Base-by-base conservation (phyloP, 23 red algal species). In the Gracilaria domingensis region DNA sequence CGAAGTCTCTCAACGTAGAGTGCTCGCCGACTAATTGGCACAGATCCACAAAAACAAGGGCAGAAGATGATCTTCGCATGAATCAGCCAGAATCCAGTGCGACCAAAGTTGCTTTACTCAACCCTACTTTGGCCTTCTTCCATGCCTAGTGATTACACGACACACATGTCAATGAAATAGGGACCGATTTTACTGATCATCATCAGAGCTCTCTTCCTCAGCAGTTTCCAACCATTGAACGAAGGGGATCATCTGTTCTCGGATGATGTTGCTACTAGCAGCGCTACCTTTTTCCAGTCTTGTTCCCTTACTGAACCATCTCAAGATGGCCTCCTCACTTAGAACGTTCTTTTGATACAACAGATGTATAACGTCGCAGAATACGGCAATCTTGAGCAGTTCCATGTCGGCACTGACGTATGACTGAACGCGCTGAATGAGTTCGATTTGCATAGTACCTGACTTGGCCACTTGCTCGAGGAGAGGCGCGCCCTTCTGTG, bases 161-260 rank as follows among this genome's bases (percentile, higher is more conserved):
- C n/a, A n/a, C n/a, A n/a, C 11, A 45, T 45, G 42, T 45, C 42
- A 45, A 45, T n/a, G n/a, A n/a, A n/a, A n/a, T n/a, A n/a, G n/a
- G n/a, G n/a, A n/a, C n/a, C n/a, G 55, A 24, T 18, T 23, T 24
- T 59, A 24, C 55, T 62, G 2, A 21, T 48, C 90, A 2, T 93
- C 90, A 1, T 84, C 90, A 44, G 44, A 59, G 81, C 81, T 86
- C 79, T 89, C 85, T 56, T 96, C 94, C 50, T 96, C 94, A 6
- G 94, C 94, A 2, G 94, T 96, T 67, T 96, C 94, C 25, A 96
- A 72, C 94, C 94, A 96, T 84, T 87, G 84, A 81, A 96, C 80
- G 60, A 96, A 96, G 23, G 94, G 86, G 18, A 79, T 65, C 94
- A 96, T 96, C 64, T 96, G 94, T 53, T 90, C 80, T 47, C 94